A percentile compares a stretch with the other conserved stretches of the same genome.
Evolutionary conservation across 805 yeast genomes (phyloP).

Genomic region (Teunomyces tritomae): DNA sequence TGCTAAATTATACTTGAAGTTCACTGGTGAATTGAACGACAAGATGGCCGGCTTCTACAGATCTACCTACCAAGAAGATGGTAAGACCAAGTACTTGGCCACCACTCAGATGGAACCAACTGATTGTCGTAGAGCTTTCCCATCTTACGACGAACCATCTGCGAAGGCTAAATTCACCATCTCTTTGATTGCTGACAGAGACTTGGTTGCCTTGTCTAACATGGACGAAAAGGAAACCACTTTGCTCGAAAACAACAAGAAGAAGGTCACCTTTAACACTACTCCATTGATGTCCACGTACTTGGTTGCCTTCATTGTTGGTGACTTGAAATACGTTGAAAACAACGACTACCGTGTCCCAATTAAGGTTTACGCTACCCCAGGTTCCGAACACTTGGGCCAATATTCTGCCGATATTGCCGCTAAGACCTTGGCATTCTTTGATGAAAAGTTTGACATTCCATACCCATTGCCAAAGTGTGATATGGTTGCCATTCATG

Average conservation of each 20-base stretch:
- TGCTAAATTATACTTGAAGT: slow-evolving; percentile 48
- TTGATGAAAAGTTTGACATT: slow-evolving; percentile 69
- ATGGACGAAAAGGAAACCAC: slow-evolving; percentile 60
- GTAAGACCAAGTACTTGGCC: slow-evolving; percentile 67
- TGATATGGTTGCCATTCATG: slow-evolving; percentile 81
- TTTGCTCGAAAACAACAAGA: slow-evolving; percentile 41
- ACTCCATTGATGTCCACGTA: slow-evolving; percentile 86
- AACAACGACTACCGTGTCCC: slow-evolving; percentile 66
- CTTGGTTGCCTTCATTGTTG: slow-evolving; percentile 78
- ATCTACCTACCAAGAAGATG: slow-evolving; percentile 61
- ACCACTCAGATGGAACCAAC: slow-evolving; percentile 87
- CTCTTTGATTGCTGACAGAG: slow-evolving; percentile 53
- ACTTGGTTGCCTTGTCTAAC: slow-evolving; percentile 62
- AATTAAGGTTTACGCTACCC: slow-evolving; percentile 77
- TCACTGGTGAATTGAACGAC: slow-evolving; percentile 65
- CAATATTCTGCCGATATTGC: slow-evolving; percentile 71
- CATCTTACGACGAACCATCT: slow-evolving; percentile 82
- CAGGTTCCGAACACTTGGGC: slow-evolving; percentile 71
- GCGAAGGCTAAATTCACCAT: slow-evolving; percentile 72
- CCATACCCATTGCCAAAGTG: slow-evolving; percentile 77
- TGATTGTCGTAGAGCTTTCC: slow-evolving; percentile 84
- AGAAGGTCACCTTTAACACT: slow-evolving; percentile 62
- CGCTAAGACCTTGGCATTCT: slow-evolving; percentile 70
- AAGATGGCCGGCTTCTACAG: slow-evolving; percentile 84
- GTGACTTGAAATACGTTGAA: slow-evolving; percentile 75